phyloP scores from a whole-genome alignment of 2,329 filamentous ascomycete genomes.

The Fusarium continuum region DNA sequence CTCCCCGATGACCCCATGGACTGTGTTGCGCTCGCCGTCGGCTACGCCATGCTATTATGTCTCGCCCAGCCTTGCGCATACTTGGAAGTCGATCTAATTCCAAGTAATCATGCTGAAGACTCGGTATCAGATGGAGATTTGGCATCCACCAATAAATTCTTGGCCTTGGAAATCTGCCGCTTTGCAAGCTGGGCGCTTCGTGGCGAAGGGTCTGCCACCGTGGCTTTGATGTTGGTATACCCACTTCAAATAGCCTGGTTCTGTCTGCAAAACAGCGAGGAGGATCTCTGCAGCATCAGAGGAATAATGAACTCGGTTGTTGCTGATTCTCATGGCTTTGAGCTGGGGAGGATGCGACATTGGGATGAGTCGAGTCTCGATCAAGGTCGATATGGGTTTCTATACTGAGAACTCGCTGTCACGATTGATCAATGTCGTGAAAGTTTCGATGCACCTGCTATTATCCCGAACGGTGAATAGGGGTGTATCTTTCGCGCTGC shows the following conservation, averaged over 20 bases:
- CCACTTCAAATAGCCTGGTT: slow-evolving; percentile 26
- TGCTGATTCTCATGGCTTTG: slow-evolving; percentile 19
- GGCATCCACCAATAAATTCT: neutral
- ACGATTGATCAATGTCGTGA: neutral
- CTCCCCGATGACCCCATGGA: slow-evolving; percentile 7
- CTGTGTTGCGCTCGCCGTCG: neutral
- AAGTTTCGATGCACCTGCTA: no score
- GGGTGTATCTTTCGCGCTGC: no score
- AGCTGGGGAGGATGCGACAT: slow-evolving; percentile 17
- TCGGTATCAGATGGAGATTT: neutral
- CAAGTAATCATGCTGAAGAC: rapidly evolving
- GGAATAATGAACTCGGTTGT: slow-evolving; percentile 14
- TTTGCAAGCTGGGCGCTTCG: slow-evolving; percentile 5
- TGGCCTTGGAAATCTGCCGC: slow-evolving; percentile 15
- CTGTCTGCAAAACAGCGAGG: neutral
- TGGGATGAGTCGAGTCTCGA: slow-evolving; percentile 1
- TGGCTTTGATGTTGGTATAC: slow-evolving; percentile 12
- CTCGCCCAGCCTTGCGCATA: slow-evolving; percentile 13
- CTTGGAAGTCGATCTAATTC: neutral
- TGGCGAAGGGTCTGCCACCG: neutral
- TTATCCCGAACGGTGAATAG: no score
- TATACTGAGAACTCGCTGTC: neutral
- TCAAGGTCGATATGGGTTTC: slow-evolving; percentile 6
- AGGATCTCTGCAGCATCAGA: neutral
- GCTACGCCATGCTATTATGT: slow-evolving; percentile 16